phyloP scores from a whole-genome alignment of 176 grass and related monocot genomes.

The Phragmites australis region DNA sequence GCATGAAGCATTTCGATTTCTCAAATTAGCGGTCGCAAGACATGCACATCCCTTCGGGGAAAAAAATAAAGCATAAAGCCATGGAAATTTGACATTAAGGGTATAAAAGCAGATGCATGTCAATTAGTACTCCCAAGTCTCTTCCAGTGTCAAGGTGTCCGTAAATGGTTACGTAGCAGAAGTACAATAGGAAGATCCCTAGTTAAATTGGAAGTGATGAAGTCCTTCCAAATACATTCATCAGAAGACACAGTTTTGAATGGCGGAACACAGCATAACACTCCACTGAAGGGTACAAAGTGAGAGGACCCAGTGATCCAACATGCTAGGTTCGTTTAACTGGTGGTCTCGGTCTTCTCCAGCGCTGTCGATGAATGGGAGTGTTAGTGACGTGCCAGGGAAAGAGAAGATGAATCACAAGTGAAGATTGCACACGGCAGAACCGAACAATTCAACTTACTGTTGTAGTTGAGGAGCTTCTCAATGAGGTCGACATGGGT shows the following conservation, averaged over 20 bases:
- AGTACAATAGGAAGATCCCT: not conserved
- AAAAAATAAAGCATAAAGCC: not conserved
- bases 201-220: not conserved
- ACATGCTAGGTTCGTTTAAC: not conserved
- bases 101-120: not conserved
- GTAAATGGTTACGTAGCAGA: not conserved
- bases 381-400: not conserved
- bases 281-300: not conserved
- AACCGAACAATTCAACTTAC: constrained; percentile 48
- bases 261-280: not conserved
- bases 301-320: not conserved
- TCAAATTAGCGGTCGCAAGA: not conserved
- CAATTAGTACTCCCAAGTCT: not conserved
- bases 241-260: not conserved
- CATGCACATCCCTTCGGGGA: no score
- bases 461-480: constrained; percentile 96
- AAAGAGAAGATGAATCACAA: not conserved
- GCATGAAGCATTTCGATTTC: not conserved
- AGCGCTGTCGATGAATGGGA: constrained; percentile 27
- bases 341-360: constrained; percentile 37
- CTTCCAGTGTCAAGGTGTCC: not conserved
- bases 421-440: not conserved
- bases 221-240: not conserved
- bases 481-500: constrained; percentile 98
- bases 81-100: not conserved